Conservation (phyloP, 2,329 filamentous ascomycete species). For the Ascochyta viciae-villosae region DNA sequence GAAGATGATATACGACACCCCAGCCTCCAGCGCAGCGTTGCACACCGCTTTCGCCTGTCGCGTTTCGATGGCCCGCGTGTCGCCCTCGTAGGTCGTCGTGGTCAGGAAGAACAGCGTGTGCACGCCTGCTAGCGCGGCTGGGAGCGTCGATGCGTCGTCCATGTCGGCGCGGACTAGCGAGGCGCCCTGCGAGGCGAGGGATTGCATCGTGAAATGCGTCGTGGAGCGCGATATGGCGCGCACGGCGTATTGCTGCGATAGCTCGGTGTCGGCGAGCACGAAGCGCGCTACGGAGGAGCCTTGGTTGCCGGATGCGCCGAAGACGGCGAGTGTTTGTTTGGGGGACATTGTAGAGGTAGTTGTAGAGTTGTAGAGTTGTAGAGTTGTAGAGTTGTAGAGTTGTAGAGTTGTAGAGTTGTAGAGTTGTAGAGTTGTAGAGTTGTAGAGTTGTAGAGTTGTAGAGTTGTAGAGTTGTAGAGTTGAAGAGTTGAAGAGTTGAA, state of each 20-base stretch:
- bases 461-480: too few species aligned
- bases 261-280: constrained; percentile 53
- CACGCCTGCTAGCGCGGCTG: constrained; percentile 10
- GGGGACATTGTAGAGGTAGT: constrained; percentile 4
- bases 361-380: neutral
- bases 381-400: too few species aligned
- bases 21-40: constrained; percentile 43
- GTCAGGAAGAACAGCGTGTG: constrained; percentile 40
- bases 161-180: constrained; percentile 63
- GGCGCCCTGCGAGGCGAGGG: constrained; percentile 55
- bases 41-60: constrained; percentile 34
- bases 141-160: constrained; percentile 39
- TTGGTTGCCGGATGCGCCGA: constrained; percentile 55
- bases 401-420: too few species aligned
- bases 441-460: too few species aligned
- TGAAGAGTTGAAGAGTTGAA: too few species aligned
- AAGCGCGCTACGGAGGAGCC: constrained; percentile 62
- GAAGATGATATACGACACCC: constrained; percentile 51
- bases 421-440: too few species aligned
- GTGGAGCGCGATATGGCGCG: constrained; percentile 64
- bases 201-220: constrained; percentile 53
- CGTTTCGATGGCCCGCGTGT: constrained; percentile 36
- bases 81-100: constrained; percentile 25
- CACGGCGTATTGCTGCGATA: constrained; percentile 51
- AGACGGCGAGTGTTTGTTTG: constrained; percentile 38